Evolutionary conservation across 495 filamentous ascomycete species (phyloP).

Genomic region (Ramalina intermedia): DNA sequence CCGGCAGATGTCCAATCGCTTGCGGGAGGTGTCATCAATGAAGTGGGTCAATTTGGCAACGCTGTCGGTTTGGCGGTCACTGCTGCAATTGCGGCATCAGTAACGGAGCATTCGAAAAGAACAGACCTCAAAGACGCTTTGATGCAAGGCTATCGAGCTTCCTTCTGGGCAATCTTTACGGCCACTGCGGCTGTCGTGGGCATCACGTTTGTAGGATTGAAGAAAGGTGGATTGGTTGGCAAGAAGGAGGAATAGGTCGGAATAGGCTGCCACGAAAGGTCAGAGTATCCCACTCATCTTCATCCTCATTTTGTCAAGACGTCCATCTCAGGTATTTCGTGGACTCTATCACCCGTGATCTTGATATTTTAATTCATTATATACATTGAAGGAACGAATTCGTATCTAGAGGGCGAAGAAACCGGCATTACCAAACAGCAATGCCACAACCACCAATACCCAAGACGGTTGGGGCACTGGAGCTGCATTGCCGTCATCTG

Average conservation of each 20-base stretch:
- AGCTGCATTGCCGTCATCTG: too few relatives aligned
- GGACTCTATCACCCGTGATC: too few relatives aligned
- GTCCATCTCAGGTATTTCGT: neutral
- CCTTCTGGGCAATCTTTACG: slow-evolving; percentile 44
- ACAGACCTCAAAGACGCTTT: slow-evolving; percentile 20
- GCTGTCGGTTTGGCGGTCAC: slow-evolving; percentile 35
- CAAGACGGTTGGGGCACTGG: too few relatives aligned
- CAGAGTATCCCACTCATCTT: neutral
- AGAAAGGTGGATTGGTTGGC: slow-evolving; percentile 33
- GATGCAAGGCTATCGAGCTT: slow-evolving; percentile 42
- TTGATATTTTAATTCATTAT: too few relatives aligned
- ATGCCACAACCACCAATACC: too few relatives aligned
- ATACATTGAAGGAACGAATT: too few relatives aligned
- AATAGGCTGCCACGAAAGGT: neutral
- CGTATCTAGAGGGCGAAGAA: too few relatives aligned
- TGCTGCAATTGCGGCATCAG: slow-evolving; percentile 28
- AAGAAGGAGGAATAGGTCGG: slow-evolving; percentile 26
- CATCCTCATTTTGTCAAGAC: neutral
- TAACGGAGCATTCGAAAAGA: neutral
- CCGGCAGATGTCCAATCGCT: slow-evolving; percentile 35
- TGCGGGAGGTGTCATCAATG: slow-evolving; percentile 48
- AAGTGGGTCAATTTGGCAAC: slow-evolving; percentile 39
- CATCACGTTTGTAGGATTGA: slow-evolving; percentile 10
- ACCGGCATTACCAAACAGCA: too few relatives aligned
- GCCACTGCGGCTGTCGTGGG: slow-evolving; percentile 3